Percentiles rank a stretch among this genome's conserved stretches.
Evolutionary conservation across 305 asterid genomes (phyloP).

Genomic region (Fraxinus albicans): DNA sequence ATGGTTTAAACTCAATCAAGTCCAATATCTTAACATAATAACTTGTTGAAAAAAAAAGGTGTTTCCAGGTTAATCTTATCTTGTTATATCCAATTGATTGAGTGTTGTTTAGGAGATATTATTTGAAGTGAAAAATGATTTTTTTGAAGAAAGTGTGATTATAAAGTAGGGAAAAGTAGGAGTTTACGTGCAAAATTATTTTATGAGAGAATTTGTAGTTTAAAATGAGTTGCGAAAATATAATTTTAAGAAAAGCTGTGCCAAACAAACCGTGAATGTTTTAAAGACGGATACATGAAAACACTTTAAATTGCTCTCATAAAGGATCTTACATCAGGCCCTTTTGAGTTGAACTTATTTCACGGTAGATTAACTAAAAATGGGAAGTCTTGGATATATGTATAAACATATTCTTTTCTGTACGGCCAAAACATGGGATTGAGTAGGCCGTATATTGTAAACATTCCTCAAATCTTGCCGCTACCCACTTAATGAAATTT

Average conservation of each 20-base stretch:
- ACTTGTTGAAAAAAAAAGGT: not conserved
- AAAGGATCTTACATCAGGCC: not conserved
- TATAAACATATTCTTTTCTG: not conserved
- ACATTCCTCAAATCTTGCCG: not conserved
- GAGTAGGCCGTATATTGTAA: not conserved
- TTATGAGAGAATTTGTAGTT: no score
- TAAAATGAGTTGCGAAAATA: no score
- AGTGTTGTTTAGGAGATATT: no score
- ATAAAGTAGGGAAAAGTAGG: no score
- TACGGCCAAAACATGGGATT: not conserved
- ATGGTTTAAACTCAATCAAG: not conserved
- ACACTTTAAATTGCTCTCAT: slow-evolving; percentile 2
- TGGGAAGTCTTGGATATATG: not conserved
- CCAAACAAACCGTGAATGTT: not conserved
- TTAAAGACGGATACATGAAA: not conserved
- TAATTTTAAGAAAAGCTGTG: no score
- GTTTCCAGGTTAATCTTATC: not conserved
- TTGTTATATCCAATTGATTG: not conserved
- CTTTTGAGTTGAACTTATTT: not conserved
- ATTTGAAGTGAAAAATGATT: no score
- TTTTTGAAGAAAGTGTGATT: no score
- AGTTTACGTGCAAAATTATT: no score
- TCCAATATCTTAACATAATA: not conserved
- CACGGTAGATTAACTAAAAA: not conserved
- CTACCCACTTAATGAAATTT: not conserved